A percentile compares a stretch with the other conserved stretches of the same genome.
Evolutionary conservation across 176 grass and related monocot species (phyloP).

Genomic region (Saccharum officinarum): DNA sequence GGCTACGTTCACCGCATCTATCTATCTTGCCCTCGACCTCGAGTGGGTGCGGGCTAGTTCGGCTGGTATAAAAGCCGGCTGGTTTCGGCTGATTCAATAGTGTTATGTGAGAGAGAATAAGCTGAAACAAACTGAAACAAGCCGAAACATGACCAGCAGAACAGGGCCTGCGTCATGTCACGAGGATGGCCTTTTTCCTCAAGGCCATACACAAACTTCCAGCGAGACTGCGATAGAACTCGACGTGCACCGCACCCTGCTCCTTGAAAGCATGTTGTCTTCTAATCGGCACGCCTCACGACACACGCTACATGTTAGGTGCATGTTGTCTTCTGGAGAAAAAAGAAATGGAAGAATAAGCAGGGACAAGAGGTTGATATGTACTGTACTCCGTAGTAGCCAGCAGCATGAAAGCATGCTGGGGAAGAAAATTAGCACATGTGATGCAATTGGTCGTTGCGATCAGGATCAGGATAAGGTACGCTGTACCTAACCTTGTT

Average conservation of each 20-base stretch:
- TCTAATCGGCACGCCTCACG: not conserved
- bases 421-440: not conserved
- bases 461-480: not conserved
- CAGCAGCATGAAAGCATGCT: not conserved
- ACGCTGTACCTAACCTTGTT: not conserved
- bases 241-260: not conserved
- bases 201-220: not conserved
- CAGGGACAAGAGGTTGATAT: not conserved
- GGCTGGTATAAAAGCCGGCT: no score
- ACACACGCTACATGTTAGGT: not conserved
- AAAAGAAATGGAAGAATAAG: not conserved
- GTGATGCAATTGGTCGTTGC: not conserved
- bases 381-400: no score
- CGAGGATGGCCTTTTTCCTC: not conserved
- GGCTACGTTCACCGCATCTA: conserved; percentile 16
- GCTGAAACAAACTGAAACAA: no score
- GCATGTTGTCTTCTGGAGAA: not conserved
- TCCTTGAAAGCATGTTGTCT: not conserved
- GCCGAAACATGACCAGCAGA: no score
- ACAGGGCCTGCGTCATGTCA: not conserved
- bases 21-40: not conserved
- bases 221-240: not conserved
- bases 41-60: no score
- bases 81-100: no score
- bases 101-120: no score